Percentiles rank a stretch among this genome's conserved stretches.
Evolutionary conservation across 2,329 filamentous ascomycete genomes (phyloP).

Genomic region (Macroventuria anomochaeta): DNA sequence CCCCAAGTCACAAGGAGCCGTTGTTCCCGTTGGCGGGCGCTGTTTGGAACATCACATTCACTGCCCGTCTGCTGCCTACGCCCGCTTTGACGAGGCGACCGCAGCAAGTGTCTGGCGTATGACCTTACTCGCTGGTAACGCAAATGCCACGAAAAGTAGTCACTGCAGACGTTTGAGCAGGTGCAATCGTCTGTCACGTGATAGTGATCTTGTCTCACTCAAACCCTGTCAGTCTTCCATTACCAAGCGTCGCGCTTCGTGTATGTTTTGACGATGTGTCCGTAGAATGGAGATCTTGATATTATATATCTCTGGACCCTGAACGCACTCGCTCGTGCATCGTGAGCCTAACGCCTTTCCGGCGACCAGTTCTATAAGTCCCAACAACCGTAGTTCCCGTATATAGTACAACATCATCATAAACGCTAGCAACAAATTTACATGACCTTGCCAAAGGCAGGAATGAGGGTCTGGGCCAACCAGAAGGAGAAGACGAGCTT

Average conservation of each 20-base stretch:
- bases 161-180: neutral
- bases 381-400: constrained; percentile 25
- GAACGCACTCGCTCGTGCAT: constrained; percentile 16
- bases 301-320: constrained; percentile 14
- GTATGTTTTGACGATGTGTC: neutral
- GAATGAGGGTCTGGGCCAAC: constrained; percentile 97
- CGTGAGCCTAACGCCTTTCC: constrained; percentile 26
- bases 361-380: constrained; percentile 23
- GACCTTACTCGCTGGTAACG: constrained; percentile 1
- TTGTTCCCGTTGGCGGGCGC: constrained; percentile 22
- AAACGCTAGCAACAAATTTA: constrained; percentile 44
- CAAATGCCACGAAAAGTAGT: neutral
- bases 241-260: neutral
- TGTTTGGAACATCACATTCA: constrained; percentile 30
- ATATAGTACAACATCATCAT: constrained; percentile 39
- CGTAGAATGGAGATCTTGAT: constrained; percentile 35
- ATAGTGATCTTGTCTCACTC: neutral
- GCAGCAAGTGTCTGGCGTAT: constrained; percentile 21
- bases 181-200: constrained; percentile 12
- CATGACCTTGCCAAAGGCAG: constrained; percentile 78
- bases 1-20: constrained; percentile 28
- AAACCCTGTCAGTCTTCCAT: neutral
- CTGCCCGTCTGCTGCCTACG: constrained; percentile 23
- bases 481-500: constrained; percentile 99
- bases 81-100: constrained; percentile 9